Evolutionary conservation across 2,329 filamentous ascomycete genomes (phyloP).

Genomic region (Juglanconis sp.): DNA sequence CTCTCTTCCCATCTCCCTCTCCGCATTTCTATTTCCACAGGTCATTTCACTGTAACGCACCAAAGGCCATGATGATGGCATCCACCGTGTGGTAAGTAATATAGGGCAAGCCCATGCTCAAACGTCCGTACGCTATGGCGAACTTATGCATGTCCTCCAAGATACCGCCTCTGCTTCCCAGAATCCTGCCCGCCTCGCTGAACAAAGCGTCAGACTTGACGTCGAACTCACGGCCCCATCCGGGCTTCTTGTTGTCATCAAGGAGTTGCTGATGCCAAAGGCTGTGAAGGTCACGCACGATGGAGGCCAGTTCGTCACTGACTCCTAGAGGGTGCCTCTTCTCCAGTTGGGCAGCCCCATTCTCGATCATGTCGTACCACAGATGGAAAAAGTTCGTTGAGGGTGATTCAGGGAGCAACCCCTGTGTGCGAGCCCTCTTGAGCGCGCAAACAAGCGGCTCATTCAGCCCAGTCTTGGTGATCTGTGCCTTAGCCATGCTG

Average conservation of each 20-base stretch:
- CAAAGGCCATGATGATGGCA: slow-evolving; percentile 6
- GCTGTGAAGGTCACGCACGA: not conserved
- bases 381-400: slow-evolving; percentile 1
- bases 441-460: slow-evolving; percentile 1
- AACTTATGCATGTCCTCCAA: slow-evolving; percentile 6
- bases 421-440: not conserved
- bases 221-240: slow-evolving; percentile 3
- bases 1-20: too few species aligned
- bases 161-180: not conserved
- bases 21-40: too few species aligned
- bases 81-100: slow-evolving; percentile 10
- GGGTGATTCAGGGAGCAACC: not conserved
- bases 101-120: slow-evolving; percentile 8
- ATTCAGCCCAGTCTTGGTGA: not conserved
- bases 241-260: slow-evolving; percentile 3
- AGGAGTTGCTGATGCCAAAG: slow-evolving; percentile 9
- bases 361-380: slow-evolving; percentile 10
- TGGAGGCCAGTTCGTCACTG: not conserved
- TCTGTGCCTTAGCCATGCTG: not conserved
- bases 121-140: slow-evolving; percentile 3
- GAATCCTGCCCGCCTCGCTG: not conserved
- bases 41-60: not conserved
- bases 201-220: slow-evolving; percentile 1
- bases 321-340: slow-evolving; percentile 9
- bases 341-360: not conserved